Evolutionary conservation across 805 yeast species (phyloP).

Genomic region (Metschnikowia baotianmanensis): DNA sequence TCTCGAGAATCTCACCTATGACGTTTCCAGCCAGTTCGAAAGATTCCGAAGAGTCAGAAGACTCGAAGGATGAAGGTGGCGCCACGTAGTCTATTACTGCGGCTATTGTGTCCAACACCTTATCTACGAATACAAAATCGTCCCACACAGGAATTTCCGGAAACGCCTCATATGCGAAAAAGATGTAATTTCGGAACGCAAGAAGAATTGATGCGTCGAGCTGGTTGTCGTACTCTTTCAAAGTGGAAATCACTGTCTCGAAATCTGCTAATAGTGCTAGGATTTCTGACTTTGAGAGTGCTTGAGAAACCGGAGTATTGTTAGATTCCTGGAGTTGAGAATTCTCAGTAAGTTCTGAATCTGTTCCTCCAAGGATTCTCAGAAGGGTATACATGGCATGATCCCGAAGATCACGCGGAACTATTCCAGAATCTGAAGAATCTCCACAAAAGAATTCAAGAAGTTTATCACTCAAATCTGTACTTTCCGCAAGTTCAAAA

Average conservation of each 20-base stretch:
- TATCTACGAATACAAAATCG: constrained; percentile 26
- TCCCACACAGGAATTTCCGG: constrained; percentile 17
- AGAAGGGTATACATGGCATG: constrained; percentile 1
- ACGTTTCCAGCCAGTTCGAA: no score
- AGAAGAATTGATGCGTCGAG: constrained; percentile 24
- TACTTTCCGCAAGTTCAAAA: constrained; percentile 19
- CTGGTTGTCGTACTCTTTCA: constrained; percentile 27
- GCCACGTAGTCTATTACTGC: constrained; percentile 31
- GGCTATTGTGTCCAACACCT: constrained; percentile 21
- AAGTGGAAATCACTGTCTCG: constrained; percentile 22
- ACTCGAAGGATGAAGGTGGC: no score
- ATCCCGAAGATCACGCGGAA: constrained; percentile 14
- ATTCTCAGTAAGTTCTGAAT: background rate
- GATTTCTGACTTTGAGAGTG: constrained; percentile 1
- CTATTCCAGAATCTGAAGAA: constrained; percentile 10
- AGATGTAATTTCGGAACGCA: constrained; percentile 25
- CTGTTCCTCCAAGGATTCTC: background rate
- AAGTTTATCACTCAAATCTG: constrained; percentile 10
- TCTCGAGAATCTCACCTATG: constrained; percentile 23
- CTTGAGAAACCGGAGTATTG: background rate
- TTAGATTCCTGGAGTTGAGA: background rate
- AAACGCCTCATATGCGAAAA: constrained; percentile 19
- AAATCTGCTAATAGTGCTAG: constrained; percentile 12
- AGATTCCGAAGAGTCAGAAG: no score
- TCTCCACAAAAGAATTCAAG: constrained; percentile 20